Conservation (phyloP, 257 asterid species). For the Solanum neorickii region DNA sequence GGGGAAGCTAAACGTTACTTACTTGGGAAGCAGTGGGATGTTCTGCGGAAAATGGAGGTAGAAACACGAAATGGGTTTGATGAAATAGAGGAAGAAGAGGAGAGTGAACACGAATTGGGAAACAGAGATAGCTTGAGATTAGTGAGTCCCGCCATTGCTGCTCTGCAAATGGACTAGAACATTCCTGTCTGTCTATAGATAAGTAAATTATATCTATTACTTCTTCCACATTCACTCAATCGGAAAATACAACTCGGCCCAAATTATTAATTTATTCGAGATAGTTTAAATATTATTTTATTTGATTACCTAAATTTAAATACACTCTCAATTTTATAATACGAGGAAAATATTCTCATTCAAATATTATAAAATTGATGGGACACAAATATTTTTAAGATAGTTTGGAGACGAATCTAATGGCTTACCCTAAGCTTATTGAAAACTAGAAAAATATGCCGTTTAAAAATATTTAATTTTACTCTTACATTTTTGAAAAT, state of each 20-base stretch:
- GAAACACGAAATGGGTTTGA: constrained; percentile 17
- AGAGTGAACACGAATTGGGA: constrained; percentile 26
- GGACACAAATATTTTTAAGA: no score
- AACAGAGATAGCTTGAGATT: constrained; percentile 25
- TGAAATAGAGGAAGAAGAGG: constrained; percentile 21
- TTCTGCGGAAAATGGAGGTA: constrained; percentile 13
- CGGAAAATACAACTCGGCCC: not conserved
- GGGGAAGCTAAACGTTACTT: not conserved
- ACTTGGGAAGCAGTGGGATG: constrained; percentile 38
- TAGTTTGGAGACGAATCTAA: fast-evolving
- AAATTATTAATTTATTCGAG: no score
- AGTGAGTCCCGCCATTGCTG: constrained; percentile 61
- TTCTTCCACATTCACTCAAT: not conserved
- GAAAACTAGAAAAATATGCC: no score
- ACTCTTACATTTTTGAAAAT: no score
- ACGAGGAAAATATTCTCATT: fast-evolving
- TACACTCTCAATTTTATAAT: fast-evolving
- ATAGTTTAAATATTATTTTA: no score
- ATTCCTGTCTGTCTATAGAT: not conserved
- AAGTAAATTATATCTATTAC: not conserved
- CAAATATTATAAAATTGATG: no score
- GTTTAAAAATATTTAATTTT: not conserved
- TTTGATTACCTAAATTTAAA: fast-evolving
- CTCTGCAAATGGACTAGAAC: not conserved
- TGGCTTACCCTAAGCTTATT: no score